Evolutionary conservation across 805 yeast genomes (phyloP).

Genomic region (Jamesozyma hellenica): DNA sequence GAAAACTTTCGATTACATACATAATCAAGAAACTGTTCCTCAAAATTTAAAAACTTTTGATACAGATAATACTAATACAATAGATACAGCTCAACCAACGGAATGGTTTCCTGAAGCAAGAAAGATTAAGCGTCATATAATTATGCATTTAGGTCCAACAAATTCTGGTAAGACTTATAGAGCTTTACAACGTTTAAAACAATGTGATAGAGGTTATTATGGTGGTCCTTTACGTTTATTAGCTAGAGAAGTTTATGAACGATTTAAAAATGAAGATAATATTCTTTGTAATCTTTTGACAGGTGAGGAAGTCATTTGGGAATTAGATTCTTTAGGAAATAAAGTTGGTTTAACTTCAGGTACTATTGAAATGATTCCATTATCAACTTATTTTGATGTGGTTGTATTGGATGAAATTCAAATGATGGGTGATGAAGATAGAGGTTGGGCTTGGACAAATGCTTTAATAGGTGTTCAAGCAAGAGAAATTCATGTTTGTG

Average conservation of each 20-base stretch:
- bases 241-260: constrained; percentile 85
- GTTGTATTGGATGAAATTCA: constrained; percentile 94
- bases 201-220: constrained; percentile 67
- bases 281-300: constrained; percentile 75
- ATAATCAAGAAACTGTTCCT: constrained; percentile 21
- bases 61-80: constrained; percentile 10
- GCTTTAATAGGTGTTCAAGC: constrained; percentile 83
- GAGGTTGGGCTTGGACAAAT: constrained; percentile 94
- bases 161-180: constrained; percentile 89
- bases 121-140: constrained; percentile 61
- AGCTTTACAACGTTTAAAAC: constrained; percentile 60
- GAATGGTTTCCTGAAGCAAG: constrained; percentile 85
- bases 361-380: constrained; percentile 88
- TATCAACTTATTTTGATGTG: constrained; percentile 59
- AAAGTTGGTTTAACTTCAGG: constrained; percentile 74
- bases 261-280: constrained; percentile 51
- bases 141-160: constrained; percentile 97
- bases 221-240: constrained; percentile 90
- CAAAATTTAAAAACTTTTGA: not conserved
- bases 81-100: constrained; percentile 49
- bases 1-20: constrained; percentile 13
- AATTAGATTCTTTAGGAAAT: constrained; percentile 57
- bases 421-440: constrained; percentile 67
- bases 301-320: constrained; percentile 86
- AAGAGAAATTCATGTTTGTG: constrained; percentile 82